These are phyloP conservation scores for Apiospora koreana DNA, from an alignment of 2,329 filamentous ascomycete genomes.

Conservation along the genomic window DNA sequence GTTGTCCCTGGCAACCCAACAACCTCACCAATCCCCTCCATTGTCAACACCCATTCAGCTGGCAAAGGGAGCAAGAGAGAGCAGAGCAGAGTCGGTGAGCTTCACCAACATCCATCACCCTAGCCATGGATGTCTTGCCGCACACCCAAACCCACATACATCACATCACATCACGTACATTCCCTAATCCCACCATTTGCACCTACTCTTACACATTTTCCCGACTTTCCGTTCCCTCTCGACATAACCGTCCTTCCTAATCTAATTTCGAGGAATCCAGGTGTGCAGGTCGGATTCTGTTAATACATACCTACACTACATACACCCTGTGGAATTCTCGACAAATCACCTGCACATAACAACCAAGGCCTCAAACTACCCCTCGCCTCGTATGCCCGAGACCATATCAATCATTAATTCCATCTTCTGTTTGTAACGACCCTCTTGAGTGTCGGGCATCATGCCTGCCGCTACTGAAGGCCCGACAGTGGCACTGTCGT, in stretches of 20 bases:
- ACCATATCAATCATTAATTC: neutral
- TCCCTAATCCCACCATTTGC: neutral
- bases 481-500: slow-evolving; percentile 68
- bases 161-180: slow-evolving; percentile 4
- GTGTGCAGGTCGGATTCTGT: neutral
- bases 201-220: neutral
- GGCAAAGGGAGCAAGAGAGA: neutral
- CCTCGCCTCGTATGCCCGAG: neutral
- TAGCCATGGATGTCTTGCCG: neutral
- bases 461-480: slow-evolving; percentile 45
- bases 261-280: neutral
- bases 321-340: neutral
- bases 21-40: neutral
- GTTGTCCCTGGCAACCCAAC: neutral
- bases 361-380: neutral
- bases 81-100: neutral
- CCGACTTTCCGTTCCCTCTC: neutral
- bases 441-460: neutral
- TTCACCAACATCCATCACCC: neutral
- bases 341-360: neutral
- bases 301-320: neutral
- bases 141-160: neutral
- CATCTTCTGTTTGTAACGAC: neutral
- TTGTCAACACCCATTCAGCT: neutral
- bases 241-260: neutral